These are phyloP conservation scores for Cicer judaicum DNA, from an alignment of 306 rosid species.

Conservation along the genomic window DNA sequence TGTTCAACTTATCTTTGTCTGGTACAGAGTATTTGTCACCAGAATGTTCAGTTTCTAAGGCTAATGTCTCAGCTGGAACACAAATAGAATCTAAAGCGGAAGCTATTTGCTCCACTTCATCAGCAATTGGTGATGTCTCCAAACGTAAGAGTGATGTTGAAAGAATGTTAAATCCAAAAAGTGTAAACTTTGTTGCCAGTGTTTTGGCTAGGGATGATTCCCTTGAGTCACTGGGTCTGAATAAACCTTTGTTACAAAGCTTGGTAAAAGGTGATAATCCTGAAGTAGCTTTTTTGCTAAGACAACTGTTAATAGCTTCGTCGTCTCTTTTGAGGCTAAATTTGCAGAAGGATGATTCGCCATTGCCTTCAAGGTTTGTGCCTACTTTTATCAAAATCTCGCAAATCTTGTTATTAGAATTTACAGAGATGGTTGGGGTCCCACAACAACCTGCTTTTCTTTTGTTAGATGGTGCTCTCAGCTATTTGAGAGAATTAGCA, in stretches of 20 bases:
- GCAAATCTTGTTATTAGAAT: slow-evolving; percentile 66
- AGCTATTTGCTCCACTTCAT: slow-evolving; percentile 45
- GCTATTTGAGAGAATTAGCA: slow-evolving; percentile 76
- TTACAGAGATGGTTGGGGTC: slow-evolving; percentile 58
- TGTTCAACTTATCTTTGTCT: slow-evolving; percentile 17
- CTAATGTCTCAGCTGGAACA: slow-evolving; percentile 43
- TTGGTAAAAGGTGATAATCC: slow-evolving; percentile 73
- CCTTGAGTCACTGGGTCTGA: slow-evolving; percentile 54
- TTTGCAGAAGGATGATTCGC: slow-evolving; percentile 53
- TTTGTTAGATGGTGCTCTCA: slow-evolving; percentile 79
- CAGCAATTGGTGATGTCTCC: slow-evolving; percentile 46
- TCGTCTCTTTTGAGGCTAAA: slow-evolving; percentile 72
- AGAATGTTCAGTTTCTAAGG: slow-evolving; percentile 37
- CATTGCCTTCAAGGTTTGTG: slow-evolving; percentile 57
- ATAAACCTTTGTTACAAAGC: slow-evolving; percentile 61
- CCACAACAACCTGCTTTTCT: slow-evolving; percentile 71
- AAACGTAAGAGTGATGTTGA: slow-evolving; percentile 40
- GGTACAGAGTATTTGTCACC: slow-evolving; percentile 37
- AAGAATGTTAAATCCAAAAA: slow-evolving; percentile 45
- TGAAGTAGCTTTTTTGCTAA: slow-evolving; percentile 65
- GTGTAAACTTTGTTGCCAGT: slow-evolving; percentile 51
- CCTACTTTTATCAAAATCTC: slow-evolving; percentile 62
- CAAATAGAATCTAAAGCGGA: slow-evolving; percentile 46
- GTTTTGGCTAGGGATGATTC: slow-evolving; percentile 58
- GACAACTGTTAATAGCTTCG: slow-evolving; percentile 72